Evolutionary conservation across 768 basidiomycete genomes (phyloP).

Genomic region (Saitozyma sp.): DNA sequence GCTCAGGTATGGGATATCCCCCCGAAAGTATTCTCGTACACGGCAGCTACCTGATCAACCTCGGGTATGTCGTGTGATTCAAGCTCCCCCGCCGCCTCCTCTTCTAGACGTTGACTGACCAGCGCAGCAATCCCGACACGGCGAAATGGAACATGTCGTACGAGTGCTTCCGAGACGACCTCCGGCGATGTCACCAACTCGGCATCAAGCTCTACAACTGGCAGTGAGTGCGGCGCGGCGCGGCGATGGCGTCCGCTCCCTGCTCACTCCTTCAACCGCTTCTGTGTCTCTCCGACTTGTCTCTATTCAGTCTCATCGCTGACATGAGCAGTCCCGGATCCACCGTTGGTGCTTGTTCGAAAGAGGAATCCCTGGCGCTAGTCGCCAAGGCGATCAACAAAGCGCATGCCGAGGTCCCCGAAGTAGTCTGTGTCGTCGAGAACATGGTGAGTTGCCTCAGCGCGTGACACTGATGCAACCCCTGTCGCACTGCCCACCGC

Average conservation of each 20-base stretch:
- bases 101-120: background rate
- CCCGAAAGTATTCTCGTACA: constrained; percentile 71
- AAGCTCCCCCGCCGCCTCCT: background rate
- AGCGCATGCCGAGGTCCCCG: constrained; percentile 65
- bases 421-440: constrained; percentile 69
- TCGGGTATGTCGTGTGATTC: constrained; percentile 55
- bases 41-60: constrained; percentile 80
- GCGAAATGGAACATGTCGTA: constrained; percentile 49
- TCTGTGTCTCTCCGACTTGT: background rate
- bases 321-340: constrained; percentile 67
- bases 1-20: constrained; percentile 61
- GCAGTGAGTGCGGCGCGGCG: constrained; percentile 67
- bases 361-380: constrained; percentile 62
- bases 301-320: background rate
- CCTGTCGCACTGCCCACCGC: background rate
- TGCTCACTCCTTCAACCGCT: background rate
- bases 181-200: constrained; percentile 72
- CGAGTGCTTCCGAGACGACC: constrained; percentile 77
- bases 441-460: constrained; percentile 67
- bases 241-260: background rate
- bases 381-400: constrained; percentile 74
- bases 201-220: constrained; percentile 77
- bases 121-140: constrained; percentile 62
- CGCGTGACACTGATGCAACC: background rate
- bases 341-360: constrained; percentile 68